These are phyloP conservation scores for Lactifluus echinatus DNA, from an alignment of 768 basidiomycete genomes.

Conservation along the genomic window DNA sequence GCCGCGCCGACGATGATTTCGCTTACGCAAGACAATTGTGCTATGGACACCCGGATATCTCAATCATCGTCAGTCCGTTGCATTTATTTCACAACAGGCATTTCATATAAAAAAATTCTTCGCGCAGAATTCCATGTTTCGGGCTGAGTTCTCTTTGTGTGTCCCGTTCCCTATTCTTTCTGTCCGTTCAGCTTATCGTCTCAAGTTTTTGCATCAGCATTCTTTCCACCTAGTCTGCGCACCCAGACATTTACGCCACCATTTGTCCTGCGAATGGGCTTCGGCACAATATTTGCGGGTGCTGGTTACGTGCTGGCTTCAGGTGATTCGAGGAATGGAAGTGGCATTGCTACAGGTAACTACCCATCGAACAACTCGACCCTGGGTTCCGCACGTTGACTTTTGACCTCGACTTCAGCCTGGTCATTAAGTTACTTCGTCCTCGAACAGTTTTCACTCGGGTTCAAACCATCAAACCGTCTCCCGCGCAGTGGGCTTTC, in stretches of 20 bases:
- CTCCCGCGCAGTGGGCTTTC: slow-evolving; percentile 29
- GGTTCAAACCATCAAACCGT: slow-evolving; percentile 26
- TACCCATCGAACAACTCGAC: neutral
- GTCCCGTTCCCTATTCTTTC: slow-evolving; percentile 10
- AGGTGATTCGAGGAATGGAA: slow-evolving; percentile 37
- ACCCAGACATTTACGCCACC: slow-evolving; percentile 31
- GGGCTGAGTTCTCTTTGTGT: slow-evolving; percentile 30
- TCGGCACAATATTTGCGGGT: slow-evolving; percentile 36
- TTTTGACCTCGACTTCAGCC: slow-evolving; percentile 23
- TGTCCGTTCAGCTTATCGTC: neutral
- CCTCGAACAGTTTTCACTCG: slow-evolving; percentile 26
- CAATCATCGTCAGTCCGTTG: slow-evolving; percentile 20
- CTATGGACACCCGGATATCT: slow-evolving; percentile 6
- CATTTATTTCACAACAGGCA: neutral
- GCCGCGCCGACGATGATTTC: too few relatives aligned
- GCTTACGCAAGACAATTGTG: slow-evolving; percentile 5
- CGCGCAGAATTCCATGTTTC: slow-evolving; percentile 24
- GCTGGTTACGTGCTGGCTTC: slow-evolving; percentile 35
- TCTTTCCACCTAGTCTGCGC: slow-evolving; percentile 30
- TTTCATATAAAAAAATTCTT: neutral
- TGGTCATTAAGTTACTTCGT: slow-evolving; percentile 41
- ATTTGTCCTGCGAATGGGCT: slow-evolving; percentile 36
- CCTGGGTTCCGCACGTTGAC: neutral
- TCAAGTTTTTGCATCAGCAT: slow-evolving; percentile 31
- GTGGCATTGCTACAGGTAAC: slow-evolving; percentile 35